Percentiles rank a stretch among this genome's conserved stretches.
These are phyloP conservation scores for Urtica urens DNA, from an alignment of 306 rosid genomes.

Conservation along the genomic window DNA sequence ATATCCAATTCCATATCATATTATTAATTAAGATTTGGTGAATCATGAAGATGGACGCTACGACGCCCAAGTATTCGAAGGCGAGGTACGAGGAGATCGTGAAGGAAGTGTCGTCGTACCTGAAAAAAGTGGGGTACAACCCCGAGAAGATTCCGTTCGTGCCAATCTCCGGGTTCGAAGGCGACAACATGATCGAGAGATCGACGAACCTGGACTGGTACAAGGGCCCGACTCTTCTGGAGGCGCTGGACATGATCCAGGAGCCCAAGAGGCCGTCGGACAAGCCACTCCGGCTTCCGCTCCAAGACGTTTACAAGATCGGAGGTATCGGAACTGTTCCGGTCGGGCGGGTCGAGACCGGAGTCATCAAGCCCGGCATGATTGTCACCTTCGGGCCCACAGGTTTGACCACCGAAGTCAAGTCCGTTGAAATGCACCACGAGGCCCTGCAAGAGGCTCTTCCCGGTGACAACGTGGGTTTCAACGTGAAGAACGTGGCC, in stretches of 20 bases:
- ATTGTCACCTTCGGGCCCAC: slow-evolving; percentile 63
- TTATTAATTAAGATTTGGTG: too few relatives aligned
- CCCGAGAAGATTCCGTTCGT: slow-evolving; percentile 78
- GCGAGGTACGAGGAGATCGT: slow-evolving; percentile 82
- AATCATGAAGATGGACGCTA: slow-evolving; percentile 97
- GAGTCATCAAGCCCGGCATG: slow-evolving; percentile 65
- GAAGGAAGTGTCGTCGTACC: slow-evolving; percentile 83
- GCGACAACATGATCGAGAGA: slow-evolving; percentile 89
- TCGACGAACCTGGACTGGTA: slow-evolving; percentile 93
- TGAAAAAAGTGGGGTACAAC: slow-evolving; percentile 90
- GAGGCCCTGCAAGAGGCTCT: slow-evolving; percentile 72
- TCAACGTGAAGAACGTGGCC: slow-evolving; percentile 87
- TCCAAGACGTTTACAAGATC: slow-evolving; percentile 95
- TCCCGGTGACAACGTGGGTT: slow-evolving; percentile 86
- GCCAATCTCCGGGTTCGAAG: slow-evolving; percentile 92
- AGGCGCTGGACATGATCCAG: slow-evolving; percentile 58
- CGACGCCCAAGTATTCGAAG: slow-evolving; percentile 80
- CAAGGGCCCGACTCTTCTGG: slow-evolving; percentile 94
- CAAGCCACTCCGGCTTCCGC: slow-evolving; percentile 85
- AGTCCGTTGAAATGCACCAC: slow-evolving; percentile 92
- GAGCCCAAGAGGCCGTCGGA: slow-evolving; percentile 90
- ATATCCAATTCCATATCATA: too few relatives aligned
- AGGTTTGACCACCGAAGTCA: slow-evolving; percentile 68
- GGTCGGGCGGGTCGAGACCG: slow-evolving; percentile 88
- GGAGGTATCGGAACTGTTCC: slow-evolving; percentile 96